These are phyloP conservation scores for Saprolegnia diclina DNA, from an alignment of 352 stramenopile species.

Conservation along the genomic window DNA sequence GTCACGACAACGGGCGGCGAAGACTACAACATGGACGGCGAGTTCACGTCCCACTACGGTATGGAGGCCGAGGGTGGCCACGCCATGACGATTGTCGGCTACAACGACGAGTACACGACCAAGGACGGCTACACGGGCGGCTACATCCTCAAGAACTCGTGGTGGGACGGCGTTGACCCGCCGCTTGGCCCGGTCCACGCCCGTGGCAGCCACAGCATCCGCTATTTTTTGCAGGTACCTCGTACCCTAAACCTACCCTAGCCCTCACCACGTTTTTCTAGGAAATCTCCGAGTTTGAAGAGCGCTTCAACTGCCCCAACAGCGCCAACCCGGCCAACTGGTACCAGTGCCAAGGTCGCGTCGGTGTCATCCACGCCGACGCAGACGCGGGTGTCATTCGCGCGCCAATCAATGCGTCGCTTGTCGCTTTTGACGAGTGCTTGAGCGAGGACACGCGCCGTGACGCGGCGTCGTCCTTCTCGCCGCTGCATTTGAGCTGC, in stretches of 20 bases:
- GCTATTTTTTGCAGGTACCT: constrained; percentile 52
- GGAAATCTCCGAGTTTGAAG: constrained; percentile 62
- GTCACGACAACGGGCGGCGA: constrained; percentile 38
- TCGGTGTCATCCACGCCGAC: constrained; percentile 40
- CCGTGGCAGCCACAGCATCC: constrained; percentile 57
- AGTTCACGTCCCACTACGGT: constrained; percentile 49
- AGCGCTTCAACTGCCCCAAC: constrained; percentile 63
- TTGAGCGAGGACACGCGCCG: constrained; percentile 40
- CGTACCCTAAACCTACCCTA: not conserved
- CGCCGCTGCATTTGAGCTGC: constrained; percentile 56
- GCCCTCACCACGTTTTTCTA: not conserved
- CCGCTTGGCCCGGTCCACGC: constrained; percentile 50
- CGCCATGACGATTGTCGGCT: constrained; percentile 62
- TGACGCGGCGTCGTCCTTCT: constrained; percentile 38
- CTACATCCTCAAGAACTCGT: constrained; percentile 79
- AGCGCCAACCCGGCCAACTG: constrained; percentile 63
- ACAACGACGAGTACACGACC: constrained; percentile 57
- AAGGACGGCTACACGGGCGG: constrained; percentile 56
- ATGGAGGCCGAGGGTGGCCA: constrained; percentile 55
- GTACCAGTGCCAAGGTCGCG: constrained; percentile 61
- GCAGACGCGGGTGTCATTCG: constrained; percentile 31
- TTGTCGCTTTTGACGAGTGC: constrained; percentile 36
- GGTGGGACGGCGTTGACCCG: constrained; percentile 60
- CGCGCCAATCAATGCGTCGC: constrained; percentile 26
- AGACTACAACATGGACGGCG: constrained; percentile 69